Evolutionary conservation across 768 basidiomycete species (phyloP), one percentile per base, ranked within the genome.

Genomic region (Kwoniella sp.): DNA sequence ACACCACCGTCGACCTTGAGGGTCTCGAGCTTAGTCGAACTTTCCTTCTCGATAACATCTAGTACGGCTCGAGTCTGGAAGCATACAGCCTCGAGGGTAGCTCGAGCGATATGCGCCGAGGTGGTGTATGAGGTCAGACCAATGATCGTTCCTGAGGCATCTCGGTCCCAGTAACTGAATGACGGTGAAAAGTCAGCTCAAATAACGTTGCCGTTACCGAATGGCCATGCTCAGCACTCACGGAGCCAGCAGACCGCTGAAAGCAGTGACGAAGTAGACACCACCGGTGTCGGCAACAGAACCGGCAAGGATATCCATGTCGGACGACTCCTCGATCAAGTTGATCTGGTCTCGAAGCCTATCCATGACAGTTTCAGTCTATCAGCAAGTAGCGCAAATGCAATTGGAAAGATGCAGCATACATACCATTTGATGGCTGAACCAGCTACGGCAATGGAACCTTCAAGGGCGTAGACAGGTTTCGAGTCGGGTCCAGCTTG

Each of bases 11-110:
- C 96, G 36, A 99, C 95, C 79, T 89, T 94, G 67, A 99, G 86
- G 70, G 89, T 85, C 74, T 88, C 88, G 58, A 96, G 84, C 51
- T 90, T 87, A 4, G 83, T 83, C 3, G 75, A 68, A n/a, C 90
- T 89, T 81, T 99, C 95, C 58, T 90, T 82, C 77, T 90, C 88
- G 90, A 99, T 99, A 74, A 90, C 89, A 78, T 97, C 92, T 52
- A 98, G 85, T 70, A 99, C 91, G 8, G 92, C 96, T 61, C 90
- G 87, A 13, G 95, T 96, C 81, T 97, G 94, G 83, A 88, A 98
- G 15, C 92, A 93, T 63, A 90, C 95, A 24, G 96, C 94, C 80
- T 98, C 96, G 55, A 98, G 85, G 6, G 93, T 92, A 24, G 96
- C 96, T 22, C 94, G 89, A 13, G 90, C 91, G 68, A 99, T 90